phyloP scores from a whole-genome alignment of 2,329 filamentous ascomycete species.

The Colletotrichum sp. region DNA sequence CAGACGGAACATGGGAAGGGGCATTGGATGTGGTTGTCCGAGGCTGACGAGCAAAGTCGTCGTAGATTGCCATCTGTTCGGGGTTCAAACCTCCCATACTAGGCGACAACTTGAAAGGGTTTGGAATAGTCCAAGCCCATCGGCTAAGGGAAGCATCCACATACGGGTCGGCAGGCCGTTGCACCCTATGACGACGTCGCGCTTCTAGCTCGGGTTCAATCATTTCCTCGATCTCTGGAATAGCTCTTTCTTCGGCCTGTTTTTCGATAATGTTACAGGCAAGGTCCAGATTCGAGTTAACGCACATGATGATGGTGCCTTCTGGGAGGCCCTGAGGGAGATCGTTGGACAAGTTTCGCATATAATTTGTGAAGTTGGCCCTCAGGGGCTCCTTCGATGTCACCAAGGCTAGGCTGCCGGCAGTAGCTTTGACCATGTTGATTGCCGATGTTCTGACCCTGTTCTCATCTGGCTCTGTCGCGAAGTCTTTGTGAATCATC shows the following conservation, averaged over 20 bases:
- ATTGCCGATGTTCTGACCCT: constrained; percentile 85
- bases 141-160: constrained; percentile 82
- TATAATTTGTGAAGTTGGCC: constrained; percentile 97
- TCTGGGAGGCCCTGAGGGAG: constrained; percentile 87
- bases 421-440: constrained; percentile 93
- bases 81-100: constrained; percentile 75
- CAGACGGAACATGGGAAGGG: constrained; percentile 59
- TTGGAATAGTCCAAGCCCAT: constrained; percentile 93
- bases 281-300: constrained; percentile 94
- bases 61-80: constrained; percentile 94
- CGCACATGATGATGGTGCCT: constrained; percentile 96
- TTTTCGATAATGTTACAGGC: constrained; percentile 95
- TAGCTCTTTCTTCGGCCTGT: constrained; percentile 89
- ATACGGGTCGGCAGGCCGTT: constrained; percentile 83
- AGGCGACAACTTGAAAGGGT: constrained; percentile 87
- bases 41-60: constrained; percentile 90
- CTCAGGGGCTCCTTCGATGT: constrained; percentile 97
- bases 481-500: constrained; percentile 95
- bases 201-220: constrained; percentile 81
- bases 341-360: constrained; percentile 71
- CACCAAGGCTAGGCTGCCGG: constrained; percentile 92
- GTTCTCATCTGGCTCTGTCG: constrained; percentile 88
- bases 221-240: constrained; percentile 94
- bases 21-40: constrained; percentile 64
- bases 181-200: constrained; percentile 75